These are phyloP conservation scores for Ceraceosorus guamensis DNA, from an alignment of 1,284 basidiomycete species.

Conservation along the genomic window DNA sequence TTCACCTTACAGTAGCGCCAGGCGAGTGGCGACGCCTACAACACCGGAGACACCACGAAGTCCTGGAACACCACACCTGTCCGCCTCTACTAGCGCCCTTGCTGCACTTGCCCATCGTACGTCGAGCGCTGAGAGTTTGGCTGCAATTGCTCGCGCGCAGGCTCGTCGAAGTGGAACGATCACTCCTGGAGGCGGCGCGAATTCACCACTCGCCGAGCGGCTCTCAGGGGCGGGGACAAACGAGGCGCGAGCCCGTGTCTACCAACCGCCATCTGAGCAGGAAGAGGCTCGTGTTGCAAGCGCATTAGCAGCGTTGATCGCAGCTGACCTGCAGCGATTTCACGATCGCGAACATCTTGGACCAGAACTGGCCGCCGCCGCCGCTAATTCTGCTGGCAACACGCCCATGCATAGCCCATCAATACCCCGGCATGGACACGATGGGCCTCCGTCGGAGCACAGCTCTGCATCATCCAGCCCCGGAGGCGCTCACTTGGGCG, in stretches of 20 bases:
- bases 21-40: neutral
- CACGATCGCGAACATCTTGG: constrained; percentile 14
- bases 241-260: neutral
- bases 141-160: constrained; percentile 17
- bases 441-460: no score
- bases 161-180: constrained; percentile 11
- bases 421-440: neutral
- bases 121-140: constrained; percentile 31
- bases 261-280: constrained; percentile 1
- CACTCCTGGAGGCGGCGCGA: constrained; percentile 2
- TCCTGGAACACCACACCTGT: constrained; percentile 17
- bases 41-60: neutral
- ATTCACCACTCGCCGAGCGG: neutral
- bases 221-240: neutral
- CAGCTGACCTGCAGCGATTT: constrained; percentile 35
- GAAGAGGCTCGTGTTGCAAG: constrained; percentile 30
- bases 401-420: constrained; percentile 21
- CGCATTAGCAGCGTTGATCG: constrained; percentile 41
- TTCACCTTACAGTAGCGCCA: constrained; percentile 10
- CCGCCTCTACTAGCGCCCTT: constrained; percentile 10
- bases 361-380: neutral
- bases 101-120: constrained; percentile 19
- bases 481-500: constrained; percentile 1
- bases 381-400: constrained; percentile 14
- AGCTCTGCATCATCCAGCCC: no score